Evolutionary conservation across 2,329 filamentous ascomycete genomes (phyloP).

Genomic region (Fusarium pininemorale): DNA sequence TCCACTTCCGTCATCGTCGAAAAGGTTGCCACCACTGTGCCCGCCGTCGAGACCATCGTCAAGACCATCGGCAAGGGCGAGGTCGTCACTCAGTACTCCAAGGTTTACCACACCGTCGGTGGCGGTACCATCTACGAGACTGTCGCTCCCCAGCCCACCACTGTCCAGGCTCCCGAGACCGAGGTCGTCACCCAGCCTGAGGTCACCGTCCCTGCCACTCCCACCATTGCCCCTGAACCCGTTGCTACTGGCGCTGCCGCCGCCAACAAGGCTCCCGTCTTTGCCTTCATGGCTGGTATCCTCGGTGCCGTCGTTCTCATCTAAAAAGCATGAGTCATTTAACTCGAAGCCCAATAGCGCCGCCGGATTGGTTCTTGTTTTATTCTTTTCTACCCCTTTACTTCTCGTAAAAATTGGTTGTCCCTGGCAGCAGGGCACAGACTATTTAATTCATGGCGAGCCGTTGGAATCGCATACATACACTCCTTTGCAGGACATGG

Average conservation of each 20-base stretch:
- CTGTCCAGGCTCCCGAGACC: constrained; percentile 40
- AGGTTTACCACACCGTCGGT: constrained; percentile 38
- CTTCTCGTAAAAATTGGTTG: constrained; percentile 19
- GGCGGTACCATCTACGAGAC: constrained; percentile 42
- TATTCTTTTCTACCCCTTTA: constrained; percentile 14
- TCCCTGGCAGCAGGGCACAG: constrained; percentile 6
- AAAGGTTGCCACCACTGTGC: constrained; percentile 52
- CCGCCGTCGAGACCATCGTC: constrained; percentile 41
- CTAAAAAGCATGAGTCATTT: constrained; percentile 30
- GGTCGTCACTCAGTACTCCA: constrained; percentile 42
- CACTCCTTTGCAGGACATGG: constrained; percentile 19
- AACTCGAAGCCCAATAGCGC: not conserved
- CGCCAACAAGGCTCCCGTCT: constrained; percentile 46
- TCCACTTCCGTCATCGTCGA: constrained; percentile 44
- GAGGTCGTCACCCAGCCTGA: constrained; percentile 33
- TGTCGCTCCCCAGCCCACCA: constrained; percentile 45
- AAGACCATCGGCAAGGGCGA: constrained; percentile 33
- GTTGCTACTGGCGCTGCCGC: constrained; percentile 45
- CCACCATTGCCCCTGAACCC: constrained; percentile 32
- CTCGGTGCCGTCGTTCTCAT: constrained; percentile 51
- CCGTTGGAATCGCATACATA: constrained; percentile 9
- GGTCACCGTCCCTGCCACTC: constrained; percentile 34
- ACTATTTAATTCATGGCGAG: constrained; percentile 26
- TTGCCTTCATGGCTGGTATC: constrained; percentile 51
- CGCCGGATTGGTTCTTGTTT: constrained; percentile 14